A percentile compares a stretch with the other conserved stretches of the same genome.
These are phyloP conservation scores for Vanrija humicola DNA, from an alignment of 1,284 basidiomycete genomes.

Conservation along the genomic window DNA sequence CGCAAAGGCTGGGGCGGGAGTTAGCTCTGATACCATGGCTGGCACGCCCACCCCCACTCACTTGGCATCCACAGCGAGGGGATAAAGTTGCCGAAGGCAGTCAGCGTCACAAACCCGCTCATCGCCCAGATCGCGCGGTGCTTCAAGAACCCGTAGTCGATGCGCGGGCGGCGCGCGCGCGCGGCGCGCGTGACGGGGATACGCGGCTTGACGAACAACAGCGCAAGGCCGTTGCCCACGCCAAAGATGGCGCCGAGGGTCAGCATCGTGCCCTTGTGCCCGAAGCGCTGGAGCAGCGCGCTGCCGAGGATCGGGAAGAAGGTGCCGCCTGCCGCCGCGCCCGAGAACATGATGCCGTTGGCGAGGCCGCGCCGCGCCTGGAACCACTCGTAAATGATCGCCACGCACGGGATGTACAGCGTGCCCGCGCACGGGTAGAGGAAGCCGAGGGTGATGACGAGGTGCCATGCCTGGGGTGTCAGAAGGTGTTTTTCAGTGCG, in stretches of 20 bases:
- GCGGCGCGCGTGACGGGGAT: conserved; percentile 23
- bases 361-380: conserved; percentile 23
- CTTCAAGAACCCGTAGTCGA: conserved; percentile 24
- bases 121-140: conserved; percentile 27
- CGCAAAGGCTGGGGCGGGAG: conserved; percentile 30
- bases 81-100: conserved; percentile 42
- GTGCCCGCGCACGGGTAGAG: conserved; percentile 33
- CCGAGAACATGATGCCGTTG: conserved; percentile 27
- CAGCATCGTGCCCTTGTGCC: conserved; percentile 41
- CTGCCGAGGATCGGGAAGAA: conserved; percentile 39
- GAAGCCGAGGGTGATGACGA: conserved; percentile 37
- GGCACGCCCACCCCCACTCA: conserved; percentile 22
- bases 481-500: too few relatives aligned
- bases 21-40: too few relatives aligned
- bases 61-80: conserved; percentile 44
- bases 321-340: conserved; percentile 35
- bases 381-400: conserved; percentile 44
- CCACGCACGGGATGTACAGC: conserved; percentile 38
- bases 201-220: conserved; percentile 38
- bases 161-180: neutral
- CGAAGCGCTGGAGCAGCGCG: conserved; percentile 33
- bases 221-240: conserved; percentile 22
- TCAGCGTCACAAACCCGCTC: conserved; percentile 27
- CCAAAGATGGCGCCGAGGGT: conserved; percentile 31
- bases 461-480: conserved; percentile 37